Percentiles rank a stretch among this genome's conserved stretches.
Evolutionary conservation across 2,329 filamentous ascomycete species (phyloP).

Genomic region (Graphilbum fragrans): DNA sequence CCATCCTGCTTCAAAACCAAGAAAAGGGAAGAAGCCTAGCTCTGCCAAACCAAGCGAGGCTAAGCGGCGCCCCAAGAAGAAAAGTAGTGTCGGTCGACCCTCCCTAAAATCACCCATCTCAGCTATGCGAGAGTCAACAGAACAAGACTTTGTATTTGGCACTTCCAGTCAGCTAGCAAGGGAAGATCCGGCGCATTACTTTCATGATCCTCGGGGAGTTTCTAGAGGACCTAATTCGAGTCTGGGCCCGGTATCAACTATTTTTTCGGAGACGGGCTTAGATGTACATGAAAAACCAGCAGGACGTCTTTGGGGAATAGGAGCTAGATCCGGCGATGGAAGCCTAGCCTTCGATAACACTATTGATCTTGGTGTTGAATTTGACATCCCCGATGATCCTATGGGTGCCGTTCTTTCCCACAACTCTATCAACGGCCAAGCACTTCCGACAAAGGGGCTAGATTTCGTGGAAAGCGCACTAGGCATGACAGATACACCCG

Average conservation of each 20-base stretch:
- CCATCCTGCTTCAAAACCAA: constrained; percentile 16
- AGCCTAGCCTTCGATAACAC: constrained; percentile 47
- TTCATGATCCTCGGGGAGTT: no score
- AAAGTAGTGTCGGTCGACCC: constrained; percentile 27
- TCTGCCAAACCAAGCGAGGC: constrained; percentile 15
- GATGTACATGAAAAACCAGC: constrained; percentile 44
- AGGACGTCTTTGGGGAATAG: constrained; percentile 17
- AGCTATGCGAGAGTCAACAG: constrained; percentile 51
- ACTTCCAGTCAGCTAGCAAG: constrained; percentile 72
- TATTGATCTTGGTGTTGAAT: constrained; percentile 42
- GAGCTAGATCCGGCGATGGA: background rate
- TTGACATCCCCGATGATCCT: constrained; percentile 14
- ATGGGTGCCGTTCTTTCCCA: constrained; percentile 9
- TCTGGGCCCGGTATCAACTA: constrained; percentile 45
- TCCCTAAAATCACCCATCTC: constrained; percentile 56
- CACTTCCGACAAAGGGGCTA: no score
- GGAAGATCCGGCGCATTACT: constrained; percentile 56
- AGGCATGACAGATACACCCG: no score
- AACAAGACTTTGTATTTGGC: constrained; percentile 72
- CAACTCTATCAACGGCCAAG: constrained; percentile 1
- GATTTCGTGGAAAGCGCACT: no score
- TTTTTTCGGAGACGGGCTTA: constrained; percentile 22
- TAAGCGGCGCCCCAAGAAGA: constrained; percentile 15
- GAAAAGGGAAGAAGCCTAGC: constrained; percentile 24
- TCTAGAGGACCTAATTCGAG: no score